Conservation (phyloP, 2,329 filamentous ascomycete genomes). For the Daldinia eschscholtzii region DNA sequence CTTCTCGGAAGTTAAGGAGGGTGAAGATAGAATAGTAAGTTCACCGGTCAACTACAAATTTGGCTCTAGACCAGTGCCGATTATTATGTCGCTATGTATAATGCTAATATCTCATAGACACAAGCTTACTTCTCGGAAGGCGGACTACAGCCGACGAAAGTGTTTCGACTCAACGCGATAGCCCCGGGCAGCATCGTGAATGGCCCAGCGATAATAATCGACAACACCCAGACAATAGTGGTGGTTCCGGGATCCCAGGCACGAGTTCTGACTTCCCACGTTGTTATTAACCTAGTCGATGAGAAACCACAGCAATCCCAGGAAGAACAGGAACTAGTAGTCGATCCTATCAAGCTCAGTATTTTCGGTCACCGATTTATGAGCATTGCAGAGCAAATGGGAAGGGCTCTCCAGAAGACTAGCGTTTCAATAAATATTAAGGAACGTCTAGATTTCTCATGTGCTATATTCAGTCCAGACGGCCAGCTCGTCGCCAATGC, state of each 20-base stretch:
- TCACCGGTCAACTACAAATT: not conserved
- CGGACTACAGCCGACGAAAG: conserved; percentile 41
- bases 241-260: conserved; percentile 57
- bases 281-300: conserved; percentile 54
- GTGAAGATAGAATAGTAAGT: conserved; percentile 38
- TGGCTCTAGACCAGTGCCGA: not conserved
- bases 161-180: conserved; percentile 41
- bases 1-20: conserved; percentile 25
- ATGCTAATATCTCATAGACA: conserved; percentile 30
- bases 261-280: conserved; percentile 53
- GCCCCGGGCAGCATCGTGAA: conserved; percentile 36
- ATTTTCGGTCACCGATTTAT: conserved; percentile 87
- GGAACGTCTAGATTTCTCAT: conserved; percentile 84
- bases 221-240: conserved; percentile 46
- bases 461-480: conserved; percentile 80
- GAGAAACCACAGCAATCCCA: conserved; percentile 69
- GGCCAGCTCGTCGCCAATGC: conserved; percentile 80
- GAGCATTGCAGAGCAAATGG: conserved; percentile 88
- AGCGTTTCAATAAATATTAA: conserved; percentile 84
- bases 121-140: conserved; percentile 42
- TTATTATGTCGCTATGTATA: not conserved
- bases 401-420: conserved; percentile 81
- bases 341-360: conserved; percentile 80
- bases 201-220: conserved; percentile 46
- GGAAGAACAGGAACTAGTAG: conserved; percentile 67